Conservation (phyloP, 2,329 filamentous ascomycete genomes). For the Fusarium continuum region DNA sequence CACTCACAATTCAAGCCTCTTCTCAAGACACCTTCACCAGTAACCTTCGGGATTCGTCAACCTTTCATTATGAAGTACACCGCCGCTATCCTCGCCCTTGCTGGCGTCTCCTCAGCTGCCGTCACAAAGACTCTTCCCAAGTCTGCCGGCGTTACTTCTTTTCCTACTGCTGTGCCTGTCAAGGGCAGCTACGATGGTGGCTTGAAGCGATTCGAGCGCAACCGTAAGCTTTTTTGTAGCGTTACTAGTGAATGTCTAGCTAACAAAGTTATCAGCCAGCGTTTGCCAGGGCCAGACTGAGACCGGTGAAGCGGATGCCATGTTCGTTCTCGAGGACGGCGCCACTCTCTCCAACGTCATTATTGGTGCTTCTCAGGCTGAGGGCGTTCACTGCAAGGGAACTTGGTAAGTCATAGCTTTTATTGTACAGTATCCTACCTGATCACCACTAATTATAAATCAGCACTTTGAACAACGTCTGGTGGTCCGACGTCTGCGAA, state of each 20-base stretch:
- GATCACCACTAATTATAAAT: neutral
- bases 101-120: conserved; percentile 29
- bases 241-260: neutral
- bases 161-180: conserved; percentile 34
- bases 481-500: conserved; percentile 53
- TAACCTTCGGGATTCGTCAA: neutral
- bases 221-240: conserved; percentile 2
- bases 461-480: conserved; percentile 49
- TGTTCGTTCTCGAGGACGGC: conserved; percentile 62
- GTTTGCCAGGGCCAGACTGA: conserved; percentile 43
- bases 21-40: neutral
- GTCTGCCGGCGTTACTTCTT: conserved; percentile 28
- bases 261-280: conserved; percentile 3
- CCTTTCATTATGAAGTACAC: conserved; percentile 30
- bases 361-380: conserved; percentile 60
- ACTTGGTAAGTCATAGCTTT: conserved; percentile 47
- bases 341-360: conserved; percentile 63
- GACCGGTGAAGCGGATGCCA: conserved; percentile 48
- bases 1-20: neutral
- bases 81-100: conserved; percentile 28
- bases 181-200: conserved; percentile 33
- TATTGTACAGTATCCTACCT: too few relatives aligned
- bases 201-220: conserved; percentile 37
- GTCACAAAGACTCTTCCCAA: conserved; percentile 37
- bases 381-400: conserved; percentile 61